Base-by-base conservation (phyloP, 805 yeast genomes). In the Tanozyma kutaoensis region DNA sequence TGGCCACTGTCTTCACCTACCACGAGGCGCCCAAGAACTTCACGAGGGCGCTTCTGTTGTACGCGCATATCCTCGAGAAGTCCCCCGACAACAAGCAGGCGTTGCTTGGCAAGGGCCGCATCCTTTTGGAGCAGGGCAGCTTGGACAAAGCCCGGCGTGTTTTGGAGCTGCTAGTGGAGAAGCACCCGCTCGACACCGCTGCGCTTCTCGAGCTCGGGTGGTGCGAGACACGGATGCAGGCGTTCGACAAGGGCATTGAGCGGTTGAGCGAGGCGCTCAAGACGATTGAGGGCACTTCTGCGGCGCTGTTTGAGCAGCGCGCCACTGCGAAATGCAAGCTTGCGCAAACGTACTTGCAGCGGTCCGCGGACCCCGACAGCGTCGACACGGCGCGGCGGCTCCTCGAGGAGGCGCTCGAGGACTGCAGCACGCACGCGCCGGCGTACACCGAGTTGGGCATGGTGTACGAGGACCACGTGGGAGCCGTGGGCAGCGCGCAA, bases 21-120 rank as follows among this genome's bases (percentile, higher is more conserved):
- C 68, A 75, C 42, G 95, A 88, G 46, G 79, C 96, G 0, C 98
- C 97, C 8, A 84, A 84, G 48, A 80, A 88, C 50, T 82, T 71
- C 42, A 60, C 69, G 2, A 61, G 75, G 15, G 97, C 98, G 0
- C 44, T 77, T 16, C 70, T 69, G 26, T 48, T 85, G 11, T 91
- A 77, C 48, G 77, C 78, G 20, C 54, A 59, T 14, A 70, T 85
- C 3, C 55, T 82, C 15, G 36, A 34, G 12, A 41, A 40, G 3
- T 56, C 52, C 31, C 36, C 48, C 0, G 40, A 48, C 4, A 70
- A 74, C 38, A 51, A 65, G 4, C 63, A 62, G 25, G 94, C 95
- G 0, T 60, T 68, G 29, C 64, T 86, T 22, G 97, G 97, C 9
- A 80, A 77, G 45, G 93, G 91, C 2, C 55, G 79, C 38, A 79